These are phyloP conservation scores for Alternaria brassicae DNA, from an alignment of 2,329 filamentous ascomycete species.

Conservation along the genomic window DNA sequence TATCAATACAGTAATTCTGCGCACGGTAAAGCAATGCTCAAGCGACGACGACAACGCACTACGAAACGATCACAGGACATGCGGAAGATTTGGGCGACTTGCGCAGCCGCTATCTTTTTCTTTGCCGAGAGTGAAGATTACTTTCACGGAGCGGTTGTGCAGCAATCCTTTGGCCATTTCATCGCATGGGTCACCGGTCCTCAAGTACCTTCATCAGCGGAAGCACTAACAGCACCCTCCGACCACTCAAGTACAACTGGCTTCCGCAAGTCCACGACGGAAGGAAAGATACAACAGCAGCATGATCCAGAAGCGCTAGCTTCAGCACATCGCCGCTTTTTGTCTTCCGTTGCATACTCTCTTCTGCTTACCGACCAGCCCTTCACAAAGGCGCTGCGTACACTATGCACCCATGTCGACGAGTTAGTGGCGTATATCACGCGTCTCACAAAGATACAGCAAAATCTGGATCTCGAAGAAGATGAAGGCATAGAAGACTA, in stretches of 20 bases:
- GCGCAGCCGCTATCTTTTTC: slow-evolving; percentile 86
- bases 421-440: slow-evolving; percentile 78
- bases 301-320: slow-evolving; percentile 88
- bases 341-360: slow-evolving; percentile 70
- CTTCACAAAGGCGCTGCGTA: slow-evolving; percentile 71
- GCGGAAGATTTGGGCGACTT: slow-evolving; percentile 88
- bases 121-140: slow-evolving; percentile 87
- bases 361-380: slow-evolving; percentile 69
- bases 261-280: slow-evolving; percentile 8
- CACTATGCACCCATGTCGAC: slow-evolving; percentile 77
- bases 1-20: slow-evolving; percentile 68
- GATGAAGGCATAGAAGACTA: slow-evolving; percentile 78
- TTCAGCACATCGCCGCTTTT: slow-evolving; percentile 78
- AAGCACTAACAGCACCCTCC: slow-evolving; percentile 11
- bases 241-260: slow-evolving; percentile 9
- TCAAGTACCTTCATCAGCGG: slow-evolving; percentile 7
- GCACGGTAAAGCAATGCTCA: slow-evolving; percentile 66
- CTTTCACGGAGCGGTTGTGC: slow-evolving; percentile 87
- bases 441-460: slow-evolving; percentile 78
- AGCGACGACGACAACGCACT: slow-evolving; percentile 68
- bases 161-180: slow-evolving; percentile 81
- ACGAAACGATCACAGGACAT: slow-evolving; percentile 70
- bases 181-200: slow-evolving; percentile 70
- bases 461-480: slow-evolving; percentile 78
- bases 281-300: slow-evolving; percentile 36